Evolutionary conservation across 192 early-diverging fungal genomes (phyloP).

Genomic region (Spizellomyces sp.): DNA sequence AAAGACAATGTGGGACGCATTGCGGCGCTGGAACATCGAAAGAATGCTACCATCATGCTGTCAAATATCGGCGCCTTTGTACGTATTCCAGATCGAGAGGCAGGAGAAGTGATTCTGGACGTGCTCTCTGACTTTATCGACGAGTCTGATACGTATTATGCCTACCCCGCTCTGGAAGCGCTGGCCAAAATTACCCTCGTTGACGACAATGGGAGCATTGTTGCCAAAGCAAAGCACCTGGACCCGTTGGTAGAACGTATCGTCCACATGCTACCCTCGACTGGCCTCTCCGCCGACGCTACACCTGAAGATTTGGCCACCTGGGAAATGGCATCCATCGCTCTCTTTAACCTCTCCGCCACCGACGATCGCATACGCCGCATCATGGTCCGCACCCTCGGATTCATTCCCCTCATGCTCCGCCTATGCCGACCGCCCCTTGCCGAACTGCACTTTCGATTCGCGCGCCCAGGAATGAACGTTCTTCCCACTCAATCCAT

Average conservation of each 20-base stretch:
- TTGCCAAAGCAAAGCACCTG: conserved; percentile 27
- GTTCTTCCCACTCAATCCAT: conserved; percentile 6
- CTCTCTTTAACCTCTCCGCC: conserved; percentile 11
- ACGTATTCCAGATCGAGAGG: conserved; percentile 38
- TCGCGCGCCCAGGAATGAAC: neutral
- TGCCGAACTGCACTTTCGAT: neutral
- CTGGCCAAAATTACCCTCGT: conserved; percentile 61
- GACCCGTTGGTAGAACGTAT: conserved; percentile 3
- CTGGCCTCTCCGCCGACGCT: conserved; percentile 5
- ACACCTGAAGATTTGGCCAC: conserved; percentile 28
- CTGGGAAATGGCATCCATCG: conserved; percentile 30
- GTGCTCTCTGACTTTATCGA: conserved; percentile 56
- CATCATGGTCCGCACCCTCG: conserved; percentile 24
- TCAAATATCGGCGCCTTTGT: conserved; percentile 61
- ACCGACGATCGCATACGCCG: conserved; percentile 8
- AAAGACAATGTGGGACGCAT: neutral
- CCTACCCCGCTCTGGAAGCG: conserved; percentile 63
- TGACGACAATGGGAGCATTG: conserved; percentile 55
- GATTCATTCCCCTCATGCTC: conserved; percentile 15
- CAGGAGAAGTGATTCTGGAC: conserved; percentile 46
- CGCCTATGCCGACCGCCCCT: conserved; percentile 4
- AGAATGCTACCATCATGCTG: conserved; percentile 65
- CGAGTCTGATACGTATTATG: conserved; percentile 61
- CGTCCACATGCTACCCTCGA: conserved; percentile 7
- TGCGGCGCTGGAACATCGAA: conserved; percentile 60